These are phyloP conservation scores for Neonectria punicea DNA, from an alignment of 2,329 filamentous ascomycete genomes.

Conservation along the genomic window DNA sequence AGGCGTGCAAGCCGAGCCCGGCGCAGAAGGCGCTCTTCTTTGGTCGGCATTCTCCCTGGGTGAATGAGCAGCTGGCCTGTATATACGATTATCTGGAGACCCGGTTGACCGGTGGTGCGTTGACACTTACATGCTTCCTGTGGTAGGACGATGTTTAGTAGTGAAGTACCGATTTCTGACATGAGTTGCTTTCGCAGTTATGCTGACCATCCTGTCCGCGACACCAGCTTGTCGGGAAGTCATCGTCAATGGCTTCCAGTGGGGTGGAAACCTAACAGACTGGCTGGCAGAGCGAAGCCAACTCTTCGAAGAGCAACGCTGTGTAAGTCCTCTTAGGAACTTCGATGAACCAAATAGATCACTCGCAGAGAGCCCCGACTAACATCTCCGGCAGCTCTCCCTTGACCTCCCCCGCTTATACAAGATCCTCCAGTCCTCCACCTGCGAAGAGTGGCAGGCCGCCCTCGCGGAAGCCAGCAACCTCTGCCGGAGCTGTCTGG, in stretches of 20 bases:
- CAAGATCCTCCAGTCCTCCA: conserved; percentile 27
- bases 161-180: conserved; percentile 14
- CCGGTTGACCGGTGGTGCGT: conserved; percentile 33
- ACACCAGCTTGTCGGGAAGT: conserved; percentile 35
- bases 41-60: conserved; percentile 34
- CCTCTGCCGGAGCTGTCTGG: conserved; percentile 25
- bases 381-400: conserved; percentile 25
- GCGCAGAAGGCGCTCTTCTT: conserved; percentile 37
- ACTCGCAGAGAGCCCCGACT: neutral
- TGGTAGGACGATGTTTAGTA: neutral
- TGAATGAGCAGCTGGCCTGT: conserved; percentile 38
- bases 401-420: conserved; percentile 28
- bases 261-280: conserved; percentile 35
- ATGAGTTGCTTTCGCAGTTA: conserved; percentile 23
- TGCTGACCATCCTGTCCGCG: conserved; percentile 35
- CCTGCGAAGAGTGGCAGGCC: conserved; percentile 33
- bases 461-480: conserved; percentile 17
- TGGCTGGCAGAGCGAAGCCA: conserved; percentile 32
- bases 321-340: conserved; percentile 25
- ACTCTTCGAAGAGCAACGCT: conserved; percentile 37
- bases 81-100: conserved; percentile 36
- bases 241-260: conserved; percentile 34
- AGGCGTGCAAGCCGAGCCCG: conserved; percentile 1
- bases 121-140: neutral
- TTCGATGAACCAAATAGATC: too few species aligned